Conservation (phyloP, 139 green algal species). For the Eudorina sp. region DNA sequence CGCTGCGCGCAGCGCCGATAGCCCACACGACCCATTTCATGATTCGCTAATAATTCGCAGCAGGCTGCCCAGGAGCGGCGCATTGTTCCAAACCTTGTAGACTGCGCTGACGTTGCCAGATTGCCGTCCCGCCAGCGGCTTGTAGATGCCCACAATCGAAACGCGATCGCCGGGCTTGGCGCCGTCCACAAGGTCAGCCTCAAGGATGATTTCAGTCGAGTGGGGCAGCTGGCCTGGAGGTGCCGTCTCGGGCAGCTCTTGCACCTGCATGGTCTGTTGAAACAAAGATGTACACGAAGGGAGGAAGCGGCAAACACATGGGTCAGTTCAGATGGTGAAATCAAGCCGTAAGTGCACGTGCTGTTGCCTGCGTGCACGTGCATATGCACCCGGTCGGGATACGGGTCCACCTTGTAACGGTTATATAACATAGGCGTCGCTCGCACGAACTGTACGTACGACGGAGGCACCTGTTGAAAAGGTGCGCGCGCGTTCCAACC, state of each 20-base stretch:
- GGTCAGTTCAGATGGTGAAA: not conserved
- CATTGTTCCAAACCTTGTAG: too few relatives aligned
- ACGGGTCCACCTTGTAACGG: too few relatives aligned
- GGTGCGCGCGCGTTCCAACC: not conserved
- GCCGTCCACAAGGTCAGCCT: conserved; percentile 59
- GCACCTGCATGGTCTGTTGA: conserved; percentile 66
- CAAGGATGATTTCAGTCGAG: conserved; percentile 66
- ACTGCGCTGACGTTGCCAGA: conserved; percentile 70
- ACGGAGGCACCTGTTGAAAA: too few relatives aligned
- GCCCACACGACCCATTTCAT: too few relatives aligned
- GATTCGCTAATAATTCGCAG: too few relatives aligned
- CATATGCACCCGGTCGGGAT: too few relatives aligned
- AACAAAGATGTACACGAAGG: not conserved
- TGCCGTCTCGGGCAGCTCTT: conserved; percentile 98
- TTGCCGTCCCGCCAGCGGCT: conserved; percentile 77
- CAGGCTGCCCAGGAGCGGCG: too few relatives aligned
- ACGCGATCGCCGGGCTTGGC: conserved; percentile 97
- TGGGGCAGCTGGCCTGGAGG: conserved; percentile 96
- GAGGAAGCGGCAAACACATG: not conserved
- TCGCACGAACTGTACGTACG: too few relatives aligned
- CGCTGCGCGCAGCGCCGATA: too few relatives aligned
- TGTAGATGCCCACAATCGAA: conserved; percentile 93
- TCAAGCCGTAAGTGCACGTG: not conserved
- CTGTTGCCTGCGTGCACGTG: too few relatives aligned
- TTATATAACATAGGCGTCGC: too few relatives aligned